Evolutionary conservation across 2,329 filamentous ascomycete species (phyloP), one percentile per base, ranked within the genome.

Genomic region (Periglandula ipomoeae): DNA sequence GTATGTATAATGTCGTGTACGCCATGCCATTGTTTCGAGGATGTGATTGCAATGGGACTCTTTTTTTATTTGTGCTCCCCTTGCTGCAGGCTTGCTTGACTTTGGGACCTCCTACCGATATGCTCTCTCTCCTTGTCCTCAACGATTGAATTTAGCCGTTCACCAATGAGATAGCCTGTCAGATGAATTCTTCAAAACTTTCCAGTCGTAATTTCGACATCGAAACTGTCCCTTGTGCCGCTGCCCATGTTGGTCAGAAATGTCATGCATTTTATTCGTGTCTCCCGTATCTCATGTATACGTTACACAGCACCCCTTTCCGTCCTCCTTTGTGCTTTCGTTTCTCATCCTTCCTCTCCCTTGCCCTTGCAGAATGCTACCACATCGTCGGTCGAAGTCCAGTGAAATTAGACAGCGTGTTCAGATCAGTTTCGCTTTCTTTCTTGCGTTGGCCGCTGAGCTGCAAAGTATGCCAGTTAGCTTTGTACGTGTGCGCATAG

Each of bases 401-500:
- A 34, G 76, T 70, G 62, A 84, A 81, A 57, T 72, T 76, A 22
- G 76, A 71, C 56, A 76, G 56, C 5, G 73, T 66, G 47, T 74
- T 68, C n/a, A 61, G 51, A 50, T 64, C 70, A 50, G 72, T 74
- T 20, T 73, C 71, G 50, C 82, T 76, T 50, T 87, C 84, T 59
- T 81, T 84, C 66, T 85, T 87, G 52, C 84, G 73, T 59, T 88
- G 84, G 15, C 85, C 85, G 40, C 78, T 78, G 59, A 85, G 64
- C 81, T 85, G 55, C 32, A 52, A 37, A 20, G 52, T 57, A 51
- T 47, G 43, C 52, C 23, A 17, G 48, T 56, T 49, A 48, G 50
- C 37, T 6, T 19, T 7, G n/a, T 20, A 17, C 17, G n/a, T 1
- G 15, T 11, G 39, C 19, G 20, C 20, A 24, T 23, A 24, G 39